Evolutionary conservation across 2,329 filamentous ascomycete genomes (phyloP), one percentile per base, ranked within the genome.

Genomic region (Microcera coccophila): DNA sequence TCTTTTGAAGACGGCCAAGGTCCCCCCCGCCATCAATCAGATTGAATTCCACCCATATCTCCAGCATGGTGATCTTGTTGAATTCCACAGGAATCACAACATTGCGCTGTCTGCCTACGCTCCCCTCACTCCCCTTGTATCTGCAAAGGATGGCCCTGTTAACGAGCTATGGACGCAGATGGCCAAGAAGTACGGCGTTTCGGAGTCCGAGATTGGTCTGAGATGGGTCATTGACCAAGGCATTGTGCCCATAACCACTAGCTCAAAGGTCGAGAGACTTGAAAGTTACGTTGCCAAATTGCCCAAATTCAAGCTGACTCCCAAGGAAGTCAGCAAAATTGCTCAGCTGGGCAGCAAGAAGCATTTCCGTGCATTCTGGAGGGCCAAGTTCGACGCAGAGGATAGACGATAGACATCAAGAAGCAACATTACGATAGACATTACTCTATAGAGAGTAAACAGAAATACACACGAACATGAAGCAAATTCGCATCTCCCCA

Each of bases 41-140:
- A 85, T 91, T 59, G 87, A 91, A 69, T 82, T 79, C 58, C 85
- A 93, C 65, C 85, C 87, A 0, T 87, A 88, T 61, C 71, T 86
- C 39, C 83, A 85, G 64, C 83, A 85, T 60, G 72, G 71, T 5
- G 69, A 73, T 44, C 68, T 86, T 11, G 41, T 85, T 22, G 64
- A 69, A 14, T 86, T 77, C 64, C 76, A 75, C 62, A 72, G 71
- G 53, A 63, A 74, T 56, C 67, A 83, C 55, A 63, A 69, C 41
- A 85, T 87, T 48, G 74, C 76, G 4, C 62, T 76, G 3, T 66
- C 73, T 5, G 74, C 75, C 8, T 84, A 81, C 61, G 72, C 59
- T 0, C 76, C 81, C 2, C 68, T 87, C 42, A 72, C 72, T 1
- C 72, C 76, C 3, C 54, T 75, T 3, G 69, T 69, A 1, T 64